Percentiles rank a stretch among this genome's conserved stretches.
These are phyloP conservation scores for Acanthamoeba rhysodes DNA, from an alignment of 208 protist species.

Conservation along the genomic window DNA sequence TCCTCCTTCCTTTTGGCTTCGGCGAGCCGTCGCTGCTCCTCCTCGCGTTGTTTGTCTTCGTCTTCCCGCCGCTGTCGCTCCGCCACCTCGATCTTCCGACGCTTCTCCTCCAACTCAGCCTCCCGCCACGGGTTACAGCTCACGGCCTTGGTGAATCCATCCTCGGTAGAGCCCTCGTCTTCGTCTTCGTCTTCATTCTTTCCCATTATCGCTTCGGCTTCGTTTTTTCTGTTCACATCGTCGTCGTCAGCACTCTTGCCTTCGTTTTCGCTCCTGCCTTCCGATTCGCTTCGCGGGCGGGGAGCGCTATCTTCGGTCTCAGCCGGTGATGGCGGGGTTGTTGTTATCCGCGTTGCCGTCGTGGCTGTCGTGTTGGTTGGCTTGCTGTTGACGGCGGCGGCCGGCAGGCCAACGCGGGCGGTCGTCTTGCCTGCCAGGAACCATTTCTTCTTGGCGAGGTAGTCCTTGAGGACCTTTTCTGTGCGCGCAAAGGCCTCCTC, in stretches of 20 bases:
- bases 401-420: background rate
- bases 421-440: background rate
- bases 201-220: background rate
- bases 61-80: background rate
- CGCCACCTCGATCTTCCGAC: background rate
- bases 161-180: background rate
- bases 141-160: background rate
- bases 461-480: background rate
- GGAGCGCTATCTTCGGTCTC: too few species aligned
- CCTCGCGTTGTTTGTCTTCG: background rate
- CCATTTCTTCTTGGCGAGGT: constrained; percentile 28
- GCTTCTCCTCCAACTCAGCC: constrained; percentile 21
- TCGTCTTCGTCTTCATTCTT: background rate
- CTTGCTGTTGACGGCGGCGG: background rate
- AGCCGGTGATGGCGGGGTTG: too few species aligned
- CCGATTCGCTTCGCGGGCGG: background rate
- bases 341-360: too few species aligned
- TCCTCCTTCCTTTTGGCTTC: background rate
- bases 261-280: background rate
- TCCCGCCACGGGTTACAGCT: background rate
- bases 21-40: background rate
- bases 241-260: too few species aligned
- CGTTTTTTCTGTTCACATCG: too few species aligned
- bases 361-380: background rate
- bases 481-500: background rate